Evolutionary conservation across 345 rosid genomes (phyloP), one percentile per base, ranked within the genome.

Genomic region (Pistacia atlantica): DNA sequence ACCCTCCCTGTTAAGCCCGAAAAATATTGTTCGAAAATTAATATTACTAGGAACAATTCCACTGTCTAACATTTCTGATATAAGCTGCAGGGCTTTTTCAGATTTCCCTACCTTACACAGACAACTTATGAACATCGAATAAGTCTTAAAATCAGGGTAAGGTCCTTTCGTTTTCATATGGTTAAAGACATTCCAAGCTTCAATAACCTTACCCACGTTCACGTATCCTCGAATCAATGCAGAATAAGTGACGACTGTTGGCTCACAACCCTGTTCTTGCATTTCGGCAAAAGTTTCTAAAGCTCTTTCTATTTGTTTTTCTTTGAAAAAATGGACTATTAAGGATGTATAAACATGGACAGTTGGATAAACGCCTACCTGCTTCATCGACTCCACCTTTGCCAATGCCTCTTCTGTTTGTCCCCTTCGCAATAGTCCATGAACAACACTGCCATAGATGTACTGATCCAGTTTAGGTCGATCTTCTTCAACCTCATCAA

Each of bases 261-360:
- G 91, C 51, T 85, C 72, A 22, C 92, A 89, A 42, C 86, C 87
- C 60, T 88, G 91, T 2, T 62, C 78, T 62, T 79, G 78, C 95
- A 94, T 91, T 74, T 77, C 69, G 58, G 82, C 77, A 12, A 79
- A 89, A 51, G 70, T 86, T 73, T 84, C 93, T 76, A 79, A 10
- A 7, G 87, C 95, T 55, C 83, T 88, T 5, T 79, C 87, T 0
- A 77, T 72, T 78, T 90, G 89, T 75, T 86, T 92, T 83, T 85
- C 92, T 81, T 81, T 92, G 69, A 91, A 86, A 86, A 82, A 91
- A 69, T 91, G 87, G 52, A 84, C 88, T 16, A 89, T 84, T 10
- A 92, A 80, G 66, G 97, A 91, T 31, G 98, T 92, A 22, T 92
- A 91, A 42, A 88, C 92, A 71, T 91, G 97, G 54, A 87, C 90